Evolutionary conservation across 2,329 filamentous ascomycete genomes (phyloP).

Genomic region (Cladosporium sp.): DNA sequence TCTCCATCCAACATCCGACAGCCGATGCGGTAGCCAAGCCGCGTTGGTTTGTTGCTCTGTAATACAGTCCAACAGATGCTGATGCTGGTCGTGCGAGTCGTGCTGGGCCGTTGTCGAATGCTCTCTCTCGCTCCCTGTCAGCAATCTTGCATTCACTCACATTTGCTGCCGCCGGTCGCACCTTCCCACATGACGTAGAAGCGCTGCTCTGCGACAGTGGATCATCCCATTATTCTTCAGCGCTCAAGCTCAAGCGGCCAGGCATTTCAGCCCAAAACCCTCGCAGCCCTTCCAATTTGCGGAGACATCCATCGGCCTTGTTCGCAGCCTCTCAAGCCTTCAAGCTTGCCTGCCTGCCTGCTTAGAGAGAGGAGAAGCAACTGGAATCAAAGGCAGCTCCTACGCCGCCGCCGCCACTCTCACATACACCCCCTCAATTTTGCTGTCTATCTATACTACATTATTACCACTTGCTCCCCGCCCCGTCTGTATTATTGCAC

Average conservation of each 20-base stretch:
- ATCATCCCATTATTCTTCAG: neutral
- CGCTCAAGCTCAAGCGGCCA: neutral
- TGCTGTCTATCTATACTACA: neutral
- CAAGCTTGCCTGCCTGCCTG: slow-evolving; percentile 3
- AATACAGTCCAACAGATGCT: neutral
- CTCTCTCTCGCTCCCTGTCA: neutral
- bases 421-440: neutral
- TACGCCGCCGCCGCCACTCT: neutral
- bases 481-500: neutral
- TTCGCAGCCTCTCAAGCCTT: neutral
- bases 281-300: slow-evolving; percentile 1
- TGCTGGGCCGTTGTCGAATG: neutral
- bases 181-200: slow-evolving; percentile 1
- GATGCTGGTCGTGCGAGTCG: neutral
- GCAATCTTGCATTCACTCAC: neutral
- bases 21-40: neutral
- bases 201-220: neutral
- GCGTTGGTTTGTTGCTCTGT: neutral
- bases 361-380: slow-evolving; percentile 9
- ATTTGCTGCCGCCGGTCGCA: neutral
- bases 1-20: neutral
- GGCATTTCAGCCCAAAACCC: slow-evolving; percentile 3
- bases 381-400: slow-evolving; percentile 5
- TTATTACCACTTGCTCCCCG: neutral
- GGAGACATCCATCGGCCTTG: neutral